These are phyloP conservation scores for Cercospora sp. DNA, from an alignment of 2,329 filamentous ascomycete species.

Conservation along the genomic window DNA sequence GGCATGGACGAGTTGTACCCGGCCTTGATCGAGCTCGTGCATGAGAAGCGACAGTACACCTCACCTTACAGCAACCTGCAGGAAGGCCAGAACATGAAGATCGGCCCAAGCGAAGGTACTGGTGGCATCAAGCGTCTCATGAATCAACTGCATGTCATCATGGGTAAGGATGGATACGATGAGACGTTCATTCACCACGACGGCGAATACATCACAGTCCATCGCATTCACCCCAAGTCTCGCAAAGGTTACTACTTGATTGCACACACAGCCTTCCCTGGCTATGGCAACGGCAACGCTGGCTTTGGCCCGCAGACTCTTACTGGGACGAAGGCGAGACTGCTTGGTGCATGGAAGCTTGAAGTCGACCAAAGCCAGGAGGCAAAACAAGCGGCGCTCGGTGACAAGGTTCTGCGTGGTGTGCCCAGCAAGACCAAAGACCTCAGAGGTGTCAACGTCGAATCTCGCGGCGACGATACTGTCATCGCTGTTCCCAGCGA, in stretches of 20 bases:
- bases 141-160: conserved; percentile 90
- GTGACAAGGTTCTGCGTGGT: conserved; percentile 74
- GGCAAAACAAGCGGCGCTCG: conserved; percentile 62
- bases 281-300: conserved; percentile 81
- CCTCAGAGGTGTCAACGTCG: conserved; percentile 71
- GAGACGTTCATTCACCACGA: conserved; percentile 98
- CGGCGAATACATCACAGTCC: conserved; percentile 92
- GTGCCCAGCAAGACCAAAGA: conserved; percentile 81
- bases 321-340: conserved; percentile 78
- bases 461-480: conserved; percentile 71
- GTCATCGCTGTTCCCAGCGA: conserved; percentile 76
- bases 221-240: conserved; percentile 88
- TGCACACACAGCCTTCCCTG: conserved; percentile 92
- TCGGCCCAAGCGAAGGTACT: conserved; percentile 77
- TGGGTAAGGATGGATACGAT: conserved; percentile 92
- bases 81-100: conserved; percentile 53
- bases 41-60: conserved; percentile 80
- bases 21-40: conserved; percentile 85
- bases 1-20: conserved; percentile 98
- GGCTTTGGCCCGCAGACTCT: conserved; percentile 77
- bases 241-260: conserved; percentile 94
- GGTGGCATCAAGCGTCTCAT: conserved; percentile 87
- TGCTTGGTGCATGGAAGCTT: conserved; percentile 87
- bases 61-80: conserved; percentile 67
- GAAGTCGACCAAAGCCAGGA: conserved; percentile 80